Evolutionary conservation across 768 basidiomycete species (phyloP).

Genomic region (Termitomyces sp.): DNA sequence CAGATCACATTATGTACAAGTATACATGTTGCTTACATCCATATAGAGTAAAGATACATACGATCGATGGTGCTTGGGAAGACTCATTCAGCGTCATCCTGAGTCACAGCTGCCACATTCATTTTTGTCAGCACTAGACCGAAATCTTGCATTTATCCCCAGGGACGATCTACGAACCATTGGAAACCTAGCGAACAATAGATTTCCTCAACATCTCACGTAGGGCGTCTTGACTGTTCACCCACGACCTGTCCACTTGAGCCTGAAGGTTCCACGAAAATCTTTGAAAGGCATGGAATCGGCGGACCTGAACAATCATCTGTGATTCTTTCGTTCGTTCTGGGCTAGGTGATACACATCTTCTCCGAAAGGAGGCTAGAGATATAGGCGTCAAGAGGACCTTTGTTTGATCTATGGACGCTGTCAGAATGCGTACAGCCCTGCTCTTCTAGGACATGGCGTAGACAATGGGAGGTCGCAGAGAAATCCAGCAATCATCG

Average conservation of each 20-base stretch:
- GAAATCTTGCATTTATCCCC: not conserved
- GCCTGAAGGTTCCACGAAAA: not conserved
- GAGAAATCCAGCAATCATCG: not conserved
- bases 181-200: not conserved
- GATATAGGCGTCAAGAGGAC: not conserved
- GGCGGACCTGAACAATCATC: not conserved
- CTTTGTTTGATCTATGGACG: not conserved
- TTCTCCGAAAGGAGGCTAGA: not conserved
- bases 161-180: not conserved
- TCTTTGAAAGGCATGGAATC: not conserved
- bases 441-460: not conserved
- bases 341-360: not conserved
- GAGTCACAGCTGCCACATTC: constrained; percentile 1
- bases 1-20: not conserved
- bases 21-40: not conserved
- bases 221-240: not conserved
- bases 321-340: not conserved
- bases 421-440: not conserved
- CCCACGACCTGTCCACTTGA: not conserved
- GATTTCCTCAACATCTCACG: not conserved
- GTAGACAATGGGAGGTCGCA: not conserved
- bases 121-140: not conserved
- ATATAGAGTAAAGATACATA: no score
- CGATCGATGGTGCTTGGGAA: not conserved
- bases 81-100: not conserved